Evolutionary conservation across 306 rosid genomes (phyloP).

Genomic region (Rubus idaeus): DNA sequence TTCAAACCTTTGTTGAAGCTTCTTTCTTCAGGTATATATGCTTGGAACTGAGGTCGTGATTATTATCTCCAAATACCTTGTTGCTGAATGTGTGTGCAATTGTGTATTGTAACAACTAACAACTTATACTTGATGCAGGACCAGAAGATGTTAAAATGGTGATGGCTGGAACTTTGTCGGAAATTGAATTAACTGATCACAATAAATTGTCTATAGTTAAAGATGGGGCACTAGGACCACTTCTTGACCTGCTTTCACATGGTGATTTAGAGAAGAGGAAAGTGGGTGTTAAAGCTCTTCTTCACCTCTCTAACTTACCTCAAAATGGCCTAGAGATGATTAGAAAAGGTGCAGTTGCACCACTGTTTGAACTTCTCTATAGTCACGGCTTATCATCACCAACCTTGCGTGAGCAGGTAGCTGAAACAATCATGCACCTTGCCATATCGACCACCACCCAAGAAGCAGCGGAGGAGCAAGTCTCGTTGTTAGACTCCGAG

Average conservation of each 20-base stretch:
- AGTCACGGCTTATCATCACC: conserved; percentile 44
- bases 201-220: conserved; percentile 43
- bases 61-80: neutral
- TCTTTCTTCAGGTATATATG: conserved; percentile 57
- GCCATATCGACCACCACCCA: conserved; percentile 47
- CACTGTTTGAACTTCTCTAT: conserved; percentile 53
- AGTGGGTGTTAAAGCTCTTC: conserved; percentile 48
- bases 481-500: conserved; percentile 49
- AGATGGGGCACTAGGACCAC: conserved; percentile 53
- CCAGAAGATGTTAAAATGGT: conserved; percentile 33
- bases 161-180: conserved; percentile 55
- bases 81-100: neutral
- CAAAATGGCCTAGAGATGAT: conserved; percentile 59
- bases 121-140: conserved; percentile 37
- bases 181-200: conserved; percentile 55
- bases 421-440: conserved; percentile 56
- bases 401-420: conserved; percentile 46
- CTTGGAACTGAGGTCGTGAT: conserved; percentile 6
- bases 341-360: conserved; percentile 49
- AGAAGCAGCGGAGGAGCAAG: conserved; percentile 36
- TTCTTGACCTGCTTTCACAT: conserved; percentile 53
- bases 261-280: conserved; percentile 42
- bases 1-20: conserved; percentile 56
- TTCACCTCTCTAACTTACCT: conserved; percentile 51
- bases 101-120: conserved; percentile 1